Evolutionary conservation across 306 rosid genomes (phyloP).

Genomic region (Lupinus albus): DNA sequence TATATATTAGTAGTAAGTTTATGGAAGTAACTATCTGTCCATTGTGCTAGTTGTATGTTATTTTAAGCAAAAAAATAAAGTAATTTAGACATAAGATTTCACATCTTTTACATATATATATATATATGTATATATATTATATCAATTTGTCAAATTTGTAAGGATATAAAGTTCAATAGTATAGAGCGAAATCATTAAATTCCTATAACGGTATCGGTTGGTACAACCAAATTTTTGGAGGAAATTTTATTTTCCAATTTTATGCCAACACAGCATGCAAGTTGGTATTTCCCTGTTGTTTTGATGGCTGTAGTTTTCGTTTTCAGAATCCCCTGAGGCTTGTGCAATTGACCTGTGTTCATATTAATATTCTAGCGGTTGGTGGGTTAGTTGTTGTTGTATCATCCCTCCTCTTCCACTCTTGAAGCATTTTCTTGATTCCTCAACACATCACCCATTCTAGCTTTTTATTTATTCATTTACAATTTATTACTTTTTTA

Average conservation of each 20-base stretch:
- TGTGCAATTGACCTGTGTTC: slow-evolving; percentile 25
- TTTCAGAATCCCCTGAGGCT: slow-evolving; percentile 25
- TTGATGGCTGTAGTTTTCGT: slow-evolving; percentile 28
- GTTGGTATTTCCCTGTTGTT: slow-evolving; percentile 37
- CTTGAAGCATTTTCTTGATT: slow-evolving; percentile 32
- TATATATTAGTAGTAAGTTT: too few species aligned
- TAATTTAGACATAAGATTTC: background rate
- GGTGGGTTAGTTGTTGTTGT: slow-evolving; percentile 39
- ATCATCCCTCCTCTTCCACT: slow-evolving; percentile 33
- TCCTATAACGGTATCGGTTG: slow-evolving; percentile 26
- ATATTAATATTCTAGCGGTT: slow-evolving; percentile 33
- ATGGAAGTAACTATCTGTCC: too few species aligned
- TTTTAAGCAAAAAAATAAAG: too few species aligned
- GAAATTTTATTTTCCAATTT: slow-evolving; percentile 24
- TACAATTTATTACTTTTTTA: too few species aligned
- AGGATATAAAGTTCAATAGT: background rate
- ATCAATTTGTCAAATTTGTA: background rate
- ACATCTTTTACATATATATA: too few species aligned
- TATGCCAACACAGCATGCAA: slow-evolving; percentile 36
- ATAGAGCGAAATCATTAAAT: background rate
- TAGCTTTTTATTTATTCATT: background rate
- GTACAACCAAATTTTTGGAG: slow-evolving; percentile 29
- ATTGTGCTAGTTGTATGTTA: too few species aligned
- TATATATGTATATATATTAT: too few species aligned
- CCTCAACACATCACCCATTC: slow-evolving; percentile 16